Base-by-base conservation (phyloP, 371 early-diverging fungal species). In the Lichtheimia hyalospora region DNA sequence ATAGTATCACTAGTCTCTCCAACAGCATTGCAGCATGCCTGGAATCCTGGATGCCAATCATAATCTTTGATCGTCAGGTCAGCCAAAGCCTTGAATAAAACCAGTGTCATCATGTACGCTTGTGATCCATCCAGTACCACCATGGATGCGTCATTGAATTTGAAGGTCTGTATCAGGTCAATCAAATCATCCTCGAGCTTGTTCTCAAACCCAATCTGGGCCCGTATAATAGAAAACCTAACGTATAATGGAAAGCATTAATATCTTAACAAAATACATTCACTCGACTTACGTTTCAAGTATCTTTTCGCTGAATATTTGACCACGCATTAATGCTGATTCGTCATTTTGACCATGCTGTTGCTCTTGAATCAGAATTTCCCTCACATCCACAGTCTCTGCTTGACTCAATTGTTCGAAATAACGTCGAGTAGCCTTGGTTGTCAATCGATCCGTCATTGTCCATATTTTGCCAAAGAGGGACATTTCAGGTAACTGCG, bases 401-500 rank as follows among this genome's bases (percentile, higher is more conserved):
- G 56, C 18, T n/a, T 55, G 41, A 24, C 58, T 57, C 21, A 79
- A 41, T 25, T 66, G 64, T 18, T 63, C 49, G 16, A 82, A 57
- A 44, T 74, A 79, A 3, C 27, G 25, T 15, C 80, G 64, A 2
- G 83, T 82, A 2, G 70, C 64, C 16, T 59, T 57, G 5, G 83
- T 79, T 1, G 78, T 73, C 66, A 82, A 67, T 25, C 76, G 60
- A 52, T 82, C 83, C 5, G 80, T 54, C 61, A 79, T 64, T 8
- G 83, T 82, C 83, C 83, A 82, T 18, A 79, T 76, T 14, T 73
- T 78, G 16, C 83, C 83, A 69, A 82, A 82, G 23, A 82, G 49
- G 25, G 83, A 75, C 68, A 82, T 66, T 57, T 77, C 69, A 1
- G 74, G 74, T 10, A 57, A 57, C 0, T 58, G 61, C 12, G 51